Percentiles rank a stretch among this genome's conserved stretches.
Evolutionary conservation across 805 yeast species (phyloP).

Genomic region (Wickerhamomyces bisporus): DNA sequence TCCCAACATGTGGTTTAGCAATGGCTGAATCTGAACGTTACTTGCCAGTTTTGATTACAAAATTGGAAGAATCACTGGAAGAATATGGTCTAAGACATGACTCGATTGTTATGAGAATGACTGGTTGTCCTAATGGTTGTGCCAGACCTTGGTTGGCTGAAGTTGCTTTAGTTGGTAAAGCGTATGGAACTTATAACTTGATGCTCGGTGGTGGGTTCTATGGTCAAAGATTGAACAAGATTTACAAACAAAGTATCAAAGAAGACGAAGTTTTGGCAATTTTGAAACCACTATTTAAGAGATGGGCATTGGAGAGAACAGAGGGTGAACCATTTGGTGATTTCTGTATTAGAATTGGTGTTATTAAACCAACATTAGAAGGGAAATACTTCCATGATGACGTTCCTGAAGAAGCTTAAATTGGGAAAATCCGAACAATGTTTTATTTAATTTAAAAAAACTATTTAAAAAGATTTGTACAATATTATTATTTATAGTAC

Average conservation of each 20-base stretch:
- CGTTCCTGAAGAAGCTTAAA: conserved; percentile 50
- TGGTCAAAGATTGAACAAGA: conserved; percentile 88
- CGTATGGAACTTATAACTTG: conserved; percentile 87
- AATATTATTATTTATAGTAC: too few relatives aligned
- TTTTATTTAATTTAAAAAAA: not conserved
- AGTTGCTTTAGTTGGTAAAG: conserved; percentile 92
- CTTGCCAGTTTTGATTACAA: conserved; percentile 74
- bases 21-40: conserved; percentile 96
- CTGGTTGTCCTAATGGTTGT: conserved; percentile 98
- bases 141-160: conserved; percentile 98
- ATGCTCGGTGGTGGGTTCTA: conserved; percentile 95
- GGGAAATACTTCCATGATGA: conserved; percentile 96
- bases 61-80: conserved; percentile 82
- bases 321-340: conserved; percentile 97
- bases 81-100: conserved; percentile 92
- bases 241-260: conserved; percentile 80
- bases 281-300: conserved; percentile 81
- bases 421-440: not conserved
- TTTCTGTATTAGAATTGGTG: conserved; percentile 80
- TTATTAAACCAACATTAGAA: conserved; percentile 81
- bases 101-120: conserved; percentile 94
- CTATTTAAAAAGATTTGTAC: too few relatives aligned
- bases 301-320: conserved; percentile 87
- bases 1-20: conserved; percentile 98
- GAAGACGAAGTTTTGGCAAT: conserved; percentile 81